Evolutionary conservation across 2,329 filamentous ascomycete genomes (phyloP).

Genomic region (Claviceps sp.): DNA sequence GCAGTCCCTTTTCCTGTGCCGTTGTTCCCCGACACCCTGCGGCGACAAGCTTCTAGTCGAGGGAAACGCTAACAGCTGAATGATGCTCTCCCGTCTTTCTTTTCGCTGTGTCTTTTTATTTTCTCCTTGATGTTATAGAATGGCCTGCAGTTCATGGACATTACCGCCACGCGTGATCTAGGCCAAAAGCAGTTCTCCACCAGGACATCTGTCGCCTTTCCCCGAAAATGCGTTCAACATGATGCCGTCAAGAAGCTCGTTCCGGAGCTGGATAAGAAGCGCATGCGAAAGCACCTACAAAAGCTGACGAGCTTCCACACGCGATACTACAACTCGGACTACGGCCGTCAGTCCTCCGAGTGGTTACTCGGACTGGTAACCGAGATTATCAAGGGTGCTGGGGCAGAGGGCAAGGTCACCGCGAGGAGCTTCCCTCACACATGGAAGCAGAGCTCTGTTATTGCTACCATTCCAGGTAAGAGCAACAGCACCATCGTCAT

Average conservation of each 20-base stretch:
- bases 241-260: slow-evolving; percentile 55
- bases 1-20: background rate
- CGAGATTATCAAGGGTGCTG: slow-evolving; percentile 55
- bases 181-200: slow-evolving; percentile 31
- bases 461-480: slow-evolving; percentile 80
- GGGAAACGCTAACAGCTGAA: background rate
- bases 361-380: slow-evolving; percentile 74
- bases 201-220: slow-evolving; percentile 41
- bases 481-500: slow-evolving; percentile 77
- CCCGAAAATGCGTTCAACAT: slow-evolving; percentile 50
- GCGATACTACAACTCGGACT: slow-evolving; percentile 67
- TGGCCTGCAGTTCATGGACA: slow-evolving; percentile 86
- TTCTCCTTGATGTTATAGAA: slow-evolving; percentile 36
- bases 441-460: slow-evolving; percentile 85
- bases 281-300: slow-evolving; percentile 67
- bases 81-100: background rate
- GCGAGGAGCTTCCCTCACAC: slow-evolving; percentile 65
- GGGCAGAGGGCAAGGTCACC: slow-evolving; percentile 53
- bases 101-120: background rate
- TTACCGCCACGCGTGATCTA: slow-evolving; percentile 57
- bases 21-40: too few relatives aligned
- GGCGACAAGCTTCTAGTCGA: background rate
- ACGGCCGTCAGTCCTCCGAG: slow-evolving; percentile 70
- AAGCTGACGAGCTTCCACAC: slow-evolving; percentile 70
- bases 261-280: slow-evolving; percentile 55